A percentile compares a stretch with the other conserved stretches of the same genome.
These are phyloP conservation scores for Gyrodon lividus DNA, from an alignment of 768 basidiomycete genomes.

Conservation along the genomic window DNA sequence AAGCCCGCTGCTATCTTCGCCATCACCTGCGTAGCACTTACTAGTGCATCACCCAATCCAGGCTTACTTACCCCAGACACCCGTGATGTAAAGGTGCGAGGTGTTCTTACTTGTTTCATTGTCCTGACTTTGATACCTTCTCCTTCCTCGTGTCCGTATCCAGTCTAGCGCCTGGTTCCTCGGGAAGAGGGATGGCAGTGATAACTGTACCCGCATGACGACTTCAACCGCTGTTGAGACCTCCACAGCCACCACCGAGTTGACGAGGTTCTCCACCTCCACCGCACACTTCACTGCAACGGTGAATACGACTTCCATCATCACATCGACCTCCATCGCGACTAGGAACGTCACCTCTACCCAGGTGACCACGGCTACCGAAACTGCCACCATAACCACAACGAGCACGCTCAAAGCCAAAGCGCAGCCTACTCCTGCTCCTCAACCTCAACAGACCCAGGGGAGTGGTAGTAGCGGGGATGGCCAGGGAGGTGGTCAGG, in stretches of 20 bases:
- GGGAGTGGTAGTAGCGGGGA: neutral
- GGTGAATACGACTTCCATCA: neutral
- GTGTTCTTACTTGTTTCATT: neutral
- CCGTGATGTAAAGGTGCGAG: neutral
- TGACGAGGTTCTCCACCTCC: neutral
- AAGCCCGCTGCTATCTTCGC: neutral
- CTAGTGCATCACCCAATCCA: slow-evolving; percentile 1
- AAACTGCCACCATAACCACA: neutral
- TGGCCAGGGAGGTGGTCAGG: neutral
- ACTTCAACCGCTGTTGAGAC: neutral
- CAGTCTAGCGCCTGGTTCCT: neutral
- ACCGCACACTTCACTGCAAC: neutral
- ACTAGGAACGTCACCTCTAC: neutral
- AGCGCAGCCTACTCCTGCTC: neutral
- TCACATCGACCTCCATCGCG: neutral
- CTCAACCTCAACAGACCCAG: neutral
- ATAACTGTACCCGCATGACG: neutral
- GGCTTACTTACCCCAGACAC: neutral
- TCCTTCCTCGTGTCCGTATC: neutral
- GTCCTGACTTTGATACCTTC: neutral
- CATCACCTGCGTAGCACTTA: slow-evolving; percentile 1
- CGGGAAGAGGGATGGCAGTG: neutral
- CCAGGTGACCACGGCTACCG: neutral
- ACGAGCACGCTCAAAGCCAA: neutral
- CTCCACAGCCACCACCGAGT: neutral